Conservation (phyloP, 1,139 yeast genomes). For the Hansenula anomala region DNA sequence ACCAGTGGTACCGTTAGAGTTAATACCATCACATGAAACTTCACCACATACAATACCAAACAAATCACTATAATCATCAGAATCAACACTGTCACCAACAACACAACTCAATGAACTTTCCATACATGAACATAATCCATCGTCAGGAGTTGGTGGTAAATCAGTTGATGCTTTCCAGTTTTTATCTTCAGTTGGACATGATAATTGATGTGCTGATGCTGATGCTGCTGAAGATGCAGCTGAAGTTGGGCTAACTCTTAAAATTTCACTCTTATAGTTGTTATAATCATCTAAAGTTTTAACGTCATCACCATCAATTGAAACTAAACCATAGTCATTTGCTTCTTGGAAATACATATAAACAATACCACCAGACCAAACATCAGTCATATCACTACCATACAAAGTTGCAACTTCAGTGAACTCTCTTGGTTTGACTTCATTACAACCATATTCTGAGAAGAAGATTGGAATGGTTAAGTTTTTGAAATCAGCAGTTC, state of each 20-base stretch:
- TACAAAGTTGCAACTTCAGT: conserved; percentile 65
- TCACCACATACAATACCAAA: conserved; percentile 52
- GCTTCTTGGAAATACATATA: conserved; percentile 78
- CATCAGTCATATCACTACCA: conserved; percentile 62
- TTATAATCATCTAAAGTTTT: conserved; percentile 55
- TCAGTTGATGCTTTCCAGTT: conserved; percentile 58
- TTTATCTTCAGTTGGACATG: conserved; percentile 50
- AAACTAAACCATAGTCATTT: conserved; percentile 68
- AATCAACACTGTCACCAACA: conserved; percentile 42
- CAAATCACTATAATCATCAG: conserved; percentile 49
- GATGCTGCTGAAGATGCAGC: conserved; percentile 51
- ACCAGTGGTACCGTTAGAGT: conserved; percentile 56
- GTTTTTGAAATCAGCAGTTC: conserved; percentile 67
- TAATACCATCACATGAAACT: conserved; percentile 49
- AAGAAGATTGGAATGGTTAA: conserved; percentile 68
- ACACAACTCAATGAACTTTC: conserved; percentile 47
- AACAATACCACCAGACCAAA: conserved; percentile 87
- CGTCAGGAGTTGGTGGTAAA: conserved; percentile 74
- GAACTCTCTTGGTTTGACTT: conserved; percentile 56
- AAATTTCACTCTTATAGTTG: conserved; percentile 47
- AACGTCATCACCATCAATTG: conserved; percentile 48
- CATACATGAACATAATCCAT: conserved; percentile 59
- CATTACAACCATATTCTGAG: conserved; percentile 81
- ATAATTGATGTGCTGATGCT: conserved; percentile 38
- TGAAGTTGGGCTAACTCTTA: conserved; percentile 54